Evolutionary conservation across 106 monocot species (phyloP).

Genomic region (Allium fistulosum): DNA sequence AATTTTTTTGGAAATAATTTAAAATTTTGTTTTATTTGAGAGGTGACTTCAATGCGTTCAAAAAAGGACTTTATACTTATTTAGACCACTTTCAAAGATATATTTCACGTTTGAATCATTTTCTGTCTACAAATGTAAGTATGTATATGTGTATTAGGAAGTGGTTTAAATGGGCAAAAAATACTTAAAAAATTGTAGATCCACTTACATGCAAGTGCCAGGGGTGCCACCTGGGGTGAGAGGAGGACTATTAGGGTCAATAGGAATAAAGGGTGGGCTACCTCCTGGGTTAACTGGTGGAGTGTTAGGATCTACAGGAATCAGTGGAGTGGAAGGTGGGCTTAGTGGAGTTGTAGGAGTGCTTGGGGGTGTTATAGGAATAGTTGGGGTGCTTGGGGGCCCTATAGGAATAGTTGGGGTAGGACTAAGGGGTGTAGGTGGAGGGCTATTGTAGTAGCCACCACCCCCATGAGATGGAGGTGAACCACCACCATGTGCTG

Average conservation of each 20-base stretch:
- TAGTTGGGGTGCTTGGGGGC: neutral
- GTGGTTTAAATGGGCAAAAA: too few relatives aligned
- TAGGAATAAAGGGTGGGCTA: slow-evolving; percentile 3
- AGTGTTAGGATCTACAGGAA: slow-evolving; percentile 20
- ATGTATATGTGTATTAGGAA: too few relatives aligned
- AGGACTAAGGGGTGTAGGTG: slow-evolving; percentile 6
- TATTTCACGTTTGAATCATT: too few relatives aligned
- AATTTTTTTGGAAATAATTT: too few relatives aligned
- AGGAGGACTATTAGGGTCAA: slow-evolving; percentile 10
- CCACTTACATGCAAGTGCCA: slow-evolving; percentile 15
- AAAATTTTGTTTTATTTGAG: too few relatives aligned
- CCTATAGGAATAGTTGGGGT: neutral
- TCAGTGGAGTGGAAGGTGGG: slow-evolving; percentile 8
- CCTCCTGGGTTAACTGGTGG: slow-evolving; percentile 8
- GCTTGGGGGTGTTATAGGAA: slow-evolving; percentile 1
- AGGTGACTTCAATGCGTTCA: too few relatives aligned
- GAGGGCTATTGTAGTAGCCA: slow-evolving; percentile 16
- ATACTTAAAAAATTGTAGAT: too few relatives aligned
- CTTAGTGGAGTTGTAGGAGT: slow-evolving; percentile 11
- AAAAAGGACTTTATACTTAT: too few relatives aligned
- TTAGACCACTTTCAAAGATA: too few relatives aligned
- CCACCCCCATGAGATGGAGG: slow-evolving; percentile 14
- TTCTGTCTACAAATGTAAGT: too few relatives aligned
- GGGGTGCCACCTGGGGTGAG: slow-evolving; percentile 5
- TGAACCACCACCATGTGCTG: slow-evolving; percentile 1